These are phyloP conservation scores for Triticum monococcum DNA, from an alignment of 176 grass and related monocot species.

Conservation along the genomic window DNA sequence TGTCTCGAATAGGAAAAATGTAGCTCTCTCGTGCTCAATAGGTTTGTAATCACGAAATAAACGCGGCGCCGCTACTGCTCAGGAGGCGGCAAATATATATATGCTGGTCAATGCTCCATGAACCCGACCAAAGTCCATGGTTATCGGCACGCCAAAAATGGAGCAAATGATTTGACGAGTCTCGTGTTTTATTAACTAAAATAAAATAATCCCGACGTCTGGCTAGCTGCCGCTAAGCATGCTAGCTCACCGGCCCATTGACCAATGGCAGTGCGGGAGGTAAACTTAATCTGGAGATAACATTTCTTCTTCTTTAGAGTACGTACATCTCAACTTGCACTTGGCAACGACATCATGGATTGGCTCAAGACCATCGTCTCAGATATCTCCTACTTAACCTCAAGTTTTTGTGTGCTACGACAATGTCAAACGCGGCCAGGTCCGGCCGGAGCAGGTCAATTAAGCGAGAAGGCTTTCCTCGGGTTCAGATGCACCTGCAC, in stretches of 20 bases:
- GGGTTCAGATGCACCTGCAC: not conserved
- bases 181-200: no score
- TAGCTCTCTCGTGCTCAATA: no score
- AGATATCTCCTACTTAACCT: not conserved
- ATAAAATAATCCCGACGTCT: no score
- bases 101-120: not conserved
- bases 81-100: no score
- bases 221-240: not conserved
- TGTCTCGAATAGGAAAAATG: no score
- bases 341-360: not conserved
- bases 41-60: not conserved
- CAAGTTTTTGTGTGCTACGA: not conserved
- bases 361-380: not conserved
- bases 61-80: not conserved
- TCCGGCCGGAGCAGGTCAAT: not conserved
- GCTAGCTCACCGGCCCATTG: slow-evolving; percentile 36
- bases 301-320: not conserved
- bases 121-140: not conserved
- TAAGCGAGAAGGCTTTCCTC: not conserved
- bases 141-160: not conserved
- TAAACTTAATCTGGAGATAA: not conserved
- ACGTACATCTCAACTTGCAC: not conserved
- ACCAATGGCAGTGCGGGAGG: slow-evolving; percentile 11
- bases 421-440: not conserved
- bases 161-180: not conserved